Base-by-base conservation (phyloP, 129 eudicot species). In the Flaveria sonorensis region DNA sequence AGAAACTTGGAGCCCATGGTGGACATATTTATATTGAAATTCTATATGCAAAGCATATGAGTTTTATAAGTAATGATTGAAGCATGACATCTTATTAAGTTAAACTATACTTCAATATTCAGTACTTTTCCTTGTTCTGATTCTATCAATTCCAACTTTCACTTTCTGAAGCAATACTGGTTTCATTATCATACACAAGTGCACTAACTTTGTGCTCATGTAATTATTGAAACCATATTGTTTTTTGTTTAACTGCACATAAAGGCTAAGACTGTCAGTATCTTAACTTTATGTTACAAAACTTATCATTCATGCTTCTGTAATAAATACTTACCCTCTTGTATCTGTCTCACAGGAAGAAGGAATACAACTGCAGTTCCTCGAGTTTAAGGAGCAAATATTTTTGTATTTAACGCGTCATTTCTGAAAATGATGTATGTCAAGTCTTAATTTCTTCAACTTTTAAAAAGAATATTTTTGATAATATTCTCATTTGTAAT, bases 341-440 rank as follows among this genome's bases (percentile, higher is more conserved):
- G 16, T 42, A 61, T 16, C 10, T 24, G 39, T 53, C 36, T 72
- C 56, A 52, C 83, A 85, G 89, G 73, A 13, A 42, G 70, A 16
- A 42, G 30, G 21, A 52, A 63, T 18, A 23, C 50, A 14, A 21
- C 18, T 71, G 43, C 43, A 46, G 43, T 60, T 9, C 20, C 77
- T 63, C 52, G 16, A 26, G 18, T 40, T 71, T 71, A 66, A 65
- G 78, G 79, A 40, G 43, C 65, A 68, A 39, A 48, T 56, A 42
- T 53, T 18, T 23, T 36, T 43, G 30, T 36, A 50, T 30, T 87
- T 81, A 52, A 82, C 85, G 90, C 85, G 43, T 43, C 79, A 66
- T 60, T 45, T 70, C 78, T 76, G 64, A 84, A 83, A 74, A 91
- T 91, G 97, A 91, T 86, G 91, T 87, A 82, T 56, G 81, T 72